phyloP scores from a whole-genome alignment of 2,329 filamentous ascomycete species.

The Ceratocystis ficicola region DNA sequence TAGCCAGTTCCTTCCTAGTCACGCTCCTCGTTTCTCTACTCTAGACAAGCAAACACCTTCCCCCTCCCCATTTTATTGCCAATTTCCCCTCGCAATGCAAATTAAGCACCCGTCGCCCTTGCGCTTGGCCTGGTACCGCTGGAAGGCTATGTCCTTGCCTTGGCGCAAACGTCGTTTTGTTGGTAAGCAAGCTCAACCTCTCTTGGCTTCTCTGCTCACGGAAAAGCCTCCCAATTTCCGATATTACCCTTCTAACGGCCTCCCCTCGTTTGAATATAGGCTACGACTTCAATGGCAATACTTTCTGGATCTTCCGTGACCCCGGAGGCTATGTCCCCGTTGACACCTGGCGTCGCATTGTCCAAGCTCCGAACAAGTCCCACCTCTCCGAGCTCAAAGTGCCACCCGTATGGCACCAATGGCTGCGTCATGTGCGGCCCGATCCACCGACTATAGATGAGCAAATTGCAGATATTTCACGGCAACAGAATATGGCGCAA shows the following conservation, averaged over 20 bases:
- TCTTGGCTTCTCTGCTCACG: background rate
- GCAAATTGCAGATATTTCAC: conserved; percentile 41
- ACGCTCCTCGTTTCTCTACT: background rate
- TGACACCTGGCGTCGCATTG: conserved; percentile 48
- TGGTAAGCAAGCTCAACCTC: conserved; percentile 34
- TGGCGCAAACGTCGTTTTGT: conserved; percentile 53
- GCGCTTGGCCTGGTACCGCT: conserved; percentile 42
- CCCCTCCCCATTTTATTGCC: background rate
- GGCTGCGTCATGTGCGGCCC: conserved; percentile 49
- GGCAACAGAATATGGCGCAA: conserved; percentile 42
- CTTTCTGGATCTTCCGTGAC: conserved; percentile 56
- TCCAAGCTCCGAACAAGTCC: conserved; percentile 43
- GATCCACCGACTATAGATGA: conserved; percentile 45
- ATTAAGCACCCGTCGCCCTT: conserved; percentile 21
- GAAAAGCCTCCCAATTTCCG: background rate
- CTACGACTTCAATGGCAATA: conserved; percentile 53
- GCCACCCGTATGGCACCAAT: conserved; percentile 55
- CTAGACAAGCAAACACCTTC: background rate
- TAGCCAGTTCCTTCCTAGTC: background rate
- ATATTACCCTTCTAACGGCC: background rate
- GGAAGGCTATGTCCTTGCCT: conserved; percentile 50
- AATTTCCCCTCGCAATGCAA: conserved; percentile 10
- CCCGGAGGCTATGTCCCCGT: conserved; percentile 30
- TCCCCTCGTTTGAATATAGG: conserved; percentile 32
- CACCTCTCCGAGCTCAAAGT: conserved; percentile 46